Evolutionary conservation across 1,139 yeast genomes (phyloP).

Genomic region (Yamadazyma siamensis): DNA sequence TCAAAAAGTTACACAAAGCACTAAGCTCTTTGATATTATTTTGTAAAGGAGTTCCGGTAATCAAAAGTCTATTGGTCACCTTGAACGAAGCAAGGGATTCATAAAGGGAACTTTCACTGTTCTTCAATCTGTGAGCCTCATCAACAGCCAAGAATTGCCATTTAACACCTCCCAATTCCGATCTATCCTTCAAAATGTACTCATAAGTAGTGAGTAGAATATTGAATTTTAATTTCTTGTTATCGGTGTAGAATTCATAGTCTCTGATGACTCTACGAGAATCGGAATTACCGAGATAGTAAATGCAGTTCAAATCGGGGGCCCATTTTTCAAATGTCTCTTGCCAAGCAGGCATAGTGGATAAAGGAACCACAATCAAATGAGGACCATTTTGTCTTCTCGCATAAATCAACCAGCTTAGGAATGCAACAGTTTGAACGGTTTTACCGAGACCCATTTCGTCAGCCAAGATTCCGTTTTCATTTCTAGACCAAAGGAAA

Average conservation of each 20-base stretch:
- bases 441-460: constrained; percentile 99
- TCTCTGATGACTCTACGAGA: constrained; percentile 82
- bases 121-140: constrained; percentile 95
- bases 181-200: constrained; percentile 84
- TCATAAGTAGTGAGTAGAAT: constrained; percentile 90
- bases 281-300: constrained; percentile 87
- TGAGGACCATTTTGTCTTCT: constrained; percentile 97
- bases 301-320: constrained; percentile 89
- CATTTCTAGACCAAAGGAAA: constrained; percentile 94
- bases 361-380: constrained; percentile 89
- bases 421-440: constrained; percentile 91
- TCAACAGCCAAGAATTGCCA: constrained; percentile 99
- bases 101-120: constrained; percentile 88
- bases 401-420: constrained; percentile 92
- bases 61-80: constrained; percentile 78
- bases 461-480: constrained; percentile 96
- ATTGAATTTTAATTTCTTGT: constrained; percentile 79
- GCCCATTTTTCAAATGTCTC: constrained; percentile 98
- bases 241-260: constrained; percentile 63
- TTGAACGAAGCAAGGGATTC: constrained; percentile 82
- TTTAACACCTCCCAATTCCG: constrained; percentile 73
- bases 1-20: constrained; percentile 87
- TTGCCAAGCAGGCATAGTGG: constrained; percentile 98
- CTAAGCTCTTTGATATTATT: constrained; percentile 94
- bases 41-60: constrained; percentile 97